Percentiles rank a stretch among this genome's conserved stretches.
Evolutionary conservation across 2,329 filamentous ascomycete genomes (phyloP).

Genomic region (Pseudogymnoascus verrucosus): DNA sequence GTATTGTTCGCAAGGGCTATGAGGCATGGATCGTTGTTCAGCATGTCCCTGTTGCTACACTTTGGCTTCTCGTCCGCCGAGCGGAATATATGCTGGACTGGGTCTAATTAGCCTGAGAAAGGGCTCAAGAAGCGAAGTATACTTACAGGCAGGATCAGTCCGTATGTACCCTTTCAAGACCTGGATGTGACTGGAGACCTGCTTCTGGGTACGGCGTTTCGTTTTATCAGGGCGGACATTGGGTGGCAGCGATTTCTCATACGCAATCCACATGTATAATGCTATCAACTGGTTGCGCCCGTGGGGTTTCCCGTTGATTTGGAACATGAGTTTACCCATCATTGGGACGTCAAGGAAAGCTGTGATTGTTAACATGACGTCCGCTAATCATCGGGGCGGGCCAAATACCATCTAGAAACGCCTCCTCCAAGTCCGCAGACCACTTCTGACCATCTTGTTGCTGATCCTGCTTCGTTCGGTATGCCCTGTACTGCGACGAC

Average conservation of each 20-base stretch:
- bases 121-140: background rate
- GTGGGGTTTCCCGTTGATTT: conserved; percentile 53
- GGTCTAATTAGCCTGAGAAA: background rate
- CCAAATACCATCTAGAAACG: conserved; percentile 57
- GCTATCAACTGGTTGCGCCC: conserved; percentile 64
- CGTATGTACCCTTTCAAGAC: conserved; percentile 61
- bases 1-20: conserved; percentile 48
- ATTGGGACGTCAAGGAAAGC: conserved; percentile 57
- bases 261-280: conserved; percentile 55
- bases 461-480: conserved; percentile 54
- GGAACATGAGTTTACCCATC: conserved; percentile 60
- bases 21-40: conserved; percentile 58
- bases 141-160: conserved; percentile 55
- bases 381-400: background rate
- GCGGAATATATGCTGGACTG: conserved; percentile 31
- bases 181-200: conserved; percentile 64
- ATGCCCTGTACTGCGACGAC: conserved; percentile 56
- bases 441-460: conserved; percentile 53
- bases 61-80: conserved; percentile 43
- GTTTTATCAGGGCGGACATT: conserved; percentile 39
- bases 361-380: conserved; percentile 27
- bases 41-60: conserved; percentile 48
- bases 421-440: conserved; percentile 55
- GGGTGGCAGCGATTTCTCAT: conserved; percentile 32
- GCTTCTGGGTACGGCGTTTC: conserved; percentile 44